A percentile compares a stretch with the other conserved stretches of the same genome.
phyloP scores from a whole-genome alignment of 2,329 filamentous ascomycete genomes.

The Aspergillus unguis region DNA sequence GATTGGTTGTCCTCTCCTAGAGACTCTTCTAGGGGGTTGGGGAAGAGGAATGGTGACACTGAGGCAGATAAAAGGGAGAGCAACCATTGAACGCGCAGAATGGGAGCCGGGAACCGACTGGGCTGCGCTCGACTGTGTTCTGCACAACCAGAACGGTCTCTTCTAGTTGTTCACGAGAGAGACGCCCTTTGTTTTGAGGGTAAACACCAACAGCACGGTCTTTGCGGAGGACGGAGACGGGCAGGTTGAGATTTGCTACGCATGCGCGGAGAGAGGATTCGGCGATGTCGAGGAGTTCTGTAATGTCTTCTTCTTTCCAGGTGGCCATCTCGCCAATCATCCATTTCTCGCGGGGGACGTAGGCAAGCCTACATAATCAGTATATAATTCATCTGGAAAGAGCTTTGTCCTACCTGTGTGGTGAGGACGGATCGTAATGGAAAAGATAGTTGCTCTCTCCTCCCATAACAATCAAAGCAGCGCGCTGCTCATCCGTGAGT shows the following conservation, averaged over 20 bases:
- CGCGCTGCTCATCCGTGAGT: constrained; percentile 65
- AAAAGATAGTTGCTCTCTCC: constrained; percentile 97
- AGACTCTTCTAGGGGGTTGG: not conserved
- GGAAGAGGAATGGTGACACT: not conserved
- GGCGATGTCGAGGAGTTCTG: constrained; percentile 78
- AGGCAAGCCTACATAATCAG: constrained; percentile 51
- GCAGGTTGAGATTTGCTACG: constrained; percentile 72
- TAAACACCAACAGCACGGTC: constrained; percentile 80
- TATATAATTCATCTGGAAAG: too few relatives aligned
- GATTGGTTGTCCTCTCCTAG: too few relatives aligned
- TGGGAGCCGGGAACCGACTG: constrained; percentile 66
- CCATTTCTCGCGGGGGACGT: constrained; percentile 60
- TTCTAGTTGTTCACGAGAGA: constrained; percentile 84
- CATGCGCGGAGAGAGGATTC: constrained; percentile 81
- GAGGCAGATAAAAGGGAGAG: not conserved
- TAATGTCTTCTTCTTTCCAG: constrained; percentile 64
- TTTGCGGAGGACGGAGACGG: constrained; percentile 79
- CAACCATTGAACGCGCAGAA: constrained; percentile 94
- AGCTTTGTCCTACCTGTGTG: constrained; percentile 43
- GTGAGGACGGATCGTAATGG: constrained; percentile 64
- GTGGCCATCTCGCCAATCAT: constrained; percentile 54
- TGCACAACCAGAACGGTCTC: constrained; percentile 94
- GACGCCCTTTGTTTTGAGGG: constrained; percentile 61
- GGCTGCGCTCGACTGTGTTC: constrained; percentile 80
- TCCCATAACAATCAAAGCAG: constrained; percentile 85